Conservation (phyloP, 176 grass and related monocot genomes). For the Zea mays region Zm-B73-REFERENCE-NAM-5.0 NC_050098.1:121296001-121296500, state of each 20-base stretch:
- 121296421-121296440: no score
- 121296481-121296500: no score
- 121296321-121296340: no score
- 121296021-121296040: neutral
- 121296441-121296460: no score
- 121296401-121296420: no score
- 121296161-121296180: slow-evolving; percentile 17
- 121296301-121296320: neutral
- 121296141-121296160: slow-evolving; percentile 4
- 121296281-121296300: no score
- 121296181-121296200: neutral
- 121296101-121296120: neutral
- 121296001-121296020: slow-evolving; percentile 8
- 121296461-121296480: no score
- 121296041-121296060: slow-evolving; percentile 17
- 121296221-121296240: no score
- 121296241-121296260: neutral
- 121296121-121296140: slow-evolving; percentile 10
- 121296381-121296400: no score
- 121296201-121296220: neutral
- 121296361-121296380: neutral
- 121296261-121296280: neutral
- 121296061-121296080: neutral
- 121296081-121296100: slow-evolving; percentile 1
- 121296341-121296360: no score